Evolutionary conservation across 164 flowering plant genomes (phyloP), one percentile per base, ranked within the genome.

Genomic region (Buxus sempervirens): DNA sequence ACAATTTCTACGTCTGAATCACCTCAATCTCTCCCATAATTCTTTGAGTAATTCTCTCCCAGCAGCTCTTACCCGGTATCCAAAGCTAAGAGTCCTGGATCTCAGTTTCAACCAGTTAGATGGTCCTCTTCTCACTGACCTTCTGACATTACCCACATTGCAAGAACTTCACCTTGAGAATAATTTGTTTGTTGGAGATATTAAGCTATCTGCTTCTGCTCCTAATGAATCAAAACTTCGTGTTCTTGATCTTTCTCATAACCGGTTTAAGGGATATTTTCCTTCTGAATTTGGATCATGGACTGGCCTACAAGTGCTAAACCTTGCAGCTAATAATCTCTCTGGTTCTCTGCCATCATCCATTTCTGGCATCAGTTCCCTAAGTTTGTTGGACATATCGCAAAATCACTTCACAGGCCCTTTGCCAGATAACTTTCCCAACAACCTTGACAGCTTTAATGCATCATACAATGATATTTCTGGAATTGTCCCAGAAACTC

Each of bases 401-500:
- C 79, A 84, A 64, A 96, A 96, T 72, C 71, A 82, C 71, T 90
- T 96, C 67, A 80, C 90, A 38, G 99, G 98, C 54, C 80, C 91
- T 27, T 70, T 96, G 70, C 97, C 95, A 4, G 79, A 70, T 45
- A 89, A 91, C 75, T 75, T 93, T 51, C 70, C 99, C 6, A 66
- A 67, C 66, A 77, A 76, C 71, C 86, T 96, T 56, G 75, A 67
- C 45, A 82, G 77, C 73, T 86, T 96, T 70, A 93, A 93, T 80
- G 94, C 76, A 38, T 96, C 99, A 1, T 85, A 83, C 73, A 93
- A 96, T 78, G 91, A 88, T 76, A 83, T 96, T 25, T 86, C 93
- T 58, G 99, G 99, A 1, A 76, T 73, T 75, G 96, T 96, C 65
- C 99, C 99, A 10, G 89, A 81, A 69, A 90, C 77, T 72, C 78